Percentiles rank a stretch among this genome's conserved stretches.
phyloP scores from a whole-genome alignment of 1,139 yeast genomes.

The Spencermartinsiella ligniputridi region DNA sequence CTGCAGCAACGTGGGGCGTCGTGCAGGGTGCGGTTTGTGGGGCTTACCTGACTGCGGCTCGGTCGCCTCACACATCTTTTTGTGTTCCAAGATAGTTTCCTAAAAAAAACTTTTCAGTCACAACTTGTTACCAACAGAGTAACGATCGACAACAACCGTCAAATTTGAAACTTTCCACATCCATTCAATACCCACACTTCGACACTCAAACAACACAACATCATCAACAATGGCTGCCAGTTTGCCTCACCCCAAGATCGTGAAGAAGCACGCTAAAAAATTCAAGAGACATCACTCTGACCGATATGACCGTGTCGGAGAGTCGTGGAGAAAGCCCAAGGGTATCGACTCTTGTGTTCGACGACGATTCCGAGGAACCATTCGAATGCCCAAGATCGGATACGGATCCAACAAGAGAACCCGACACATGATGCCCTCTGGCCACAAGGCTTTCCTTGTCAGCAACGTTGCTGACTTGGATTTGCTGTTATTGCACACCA shows the following conservation, averaged over 20 bases:
- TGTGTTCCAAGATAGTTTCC: too few species aligned
- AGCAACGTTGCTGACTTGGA: conserved; percentile 92
- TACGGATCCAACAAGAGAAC: conserved; percentile 99
- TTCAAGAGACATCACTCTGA: conserved; percentile 99
- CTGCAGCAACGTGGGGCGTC: too few species aligned
- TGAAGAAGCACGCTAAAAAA: conserved; percentile 93
- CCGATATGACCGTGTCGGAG: conserved; percentile 97
- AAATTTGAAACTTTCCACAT: conserved; percentile 1
- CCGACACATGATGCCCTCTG: conserved; percentile 92
- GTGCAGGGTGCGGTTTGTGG: too few species aligned
- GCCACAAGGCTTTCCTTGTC: conserved; percentile 96
- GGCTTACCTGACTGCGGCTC: too few species aligned
- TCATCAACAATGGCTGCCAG: conserved; percentile 79
- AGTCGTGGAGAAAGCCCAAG: conserved; percentile 99
- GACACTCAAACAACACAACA: too few species aligned
- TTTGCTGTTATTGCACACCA: conserved; percentile 93
- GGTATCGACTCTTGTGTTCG: conserved; percentile 99
- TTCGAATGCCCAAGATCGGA: conserved; percentile 99
- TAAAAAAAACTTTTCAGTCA: too few species aligned
- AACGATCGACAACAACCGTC: neutral
- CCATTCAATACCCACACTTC: conserved; percentile 7
- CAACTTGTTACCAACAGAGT: neutral
- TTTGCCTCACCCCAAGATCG: conserved; percentile 98
- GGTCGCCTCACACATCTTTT: too few species aligned
- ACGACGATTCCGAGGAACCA: conserved; percentile 99